Evolutionary conservation across 371 early-diverging fungal genomes (phyloP).

Genomic region (Saksenaea vasiformis): DNA sequence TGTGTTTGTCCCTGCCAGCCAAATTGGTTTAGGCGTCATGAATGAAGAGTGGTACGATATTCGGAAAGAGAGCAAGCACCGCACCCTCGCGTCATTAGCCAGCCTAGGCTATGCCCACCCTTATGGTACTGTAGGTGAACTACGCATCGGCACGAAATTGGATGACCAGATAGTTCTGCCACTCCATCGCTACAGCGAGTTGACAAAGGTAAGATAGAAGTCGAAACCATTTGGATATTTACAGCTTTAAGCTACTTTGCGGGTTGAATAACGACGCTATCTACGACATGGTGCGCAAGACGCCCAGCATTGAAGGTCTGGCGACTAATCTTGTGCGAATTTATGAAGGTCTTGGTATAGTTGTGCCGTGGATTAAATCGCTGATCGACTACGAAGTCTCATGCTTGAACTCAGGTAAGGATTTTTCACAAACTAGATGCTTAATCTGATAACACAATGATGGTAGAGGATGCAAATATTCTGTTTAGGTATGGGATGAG

Average conservation of each 20-base stretch:
- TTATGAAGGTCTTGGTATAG: constrained; percentile 46
- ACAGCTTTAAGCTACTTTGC: constrained; percentile 31
- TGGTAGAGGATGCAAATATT: constrained; percentile 52
- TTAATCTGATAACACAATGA: not conserved
- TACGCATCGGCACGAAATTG: constrained; percentile 56
- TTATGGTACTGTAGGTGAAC: constrained; percentile 46
- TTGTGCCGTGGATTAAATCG: constrained; percentile 58
- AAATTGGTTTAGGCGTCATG: constrained; percentile 22
- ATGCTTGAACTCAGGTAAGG: constrained; percentile 42
- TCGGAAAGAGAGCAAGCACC: constrained; percentile 31
- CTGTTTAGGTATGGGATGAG: constrained; percentile 40
- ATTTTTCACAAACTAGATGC: not conserved
- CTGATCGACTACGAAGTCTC: constrained; percentile 65
- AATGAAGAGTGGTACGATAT: constrained; percentile 59
- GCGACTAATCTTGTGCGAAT: constrained; percentile 58
- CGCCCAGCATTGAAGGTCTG: constrained; percentile 57
- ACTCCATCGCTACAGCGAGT: constrained; percentile 29
- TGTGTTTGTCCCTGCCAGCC: constrained; percentile 27
- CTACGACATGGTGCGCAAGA: constrained; percentile 42
- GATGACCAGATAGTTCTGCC: constrained; percentile 61
- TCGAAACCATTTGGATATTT: not conserved
- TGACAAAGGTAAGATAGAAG: constrained; percentile 28
- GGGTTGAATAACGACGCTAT: constrained; percentile 54
- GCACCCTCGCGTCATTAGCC: constrained; percentile 31
- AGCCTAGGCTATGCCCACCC: constrained; percentile 29